Base-by-base conservation (phyloP, 305 asterid species). In the Salvia sclarea region DNA sequence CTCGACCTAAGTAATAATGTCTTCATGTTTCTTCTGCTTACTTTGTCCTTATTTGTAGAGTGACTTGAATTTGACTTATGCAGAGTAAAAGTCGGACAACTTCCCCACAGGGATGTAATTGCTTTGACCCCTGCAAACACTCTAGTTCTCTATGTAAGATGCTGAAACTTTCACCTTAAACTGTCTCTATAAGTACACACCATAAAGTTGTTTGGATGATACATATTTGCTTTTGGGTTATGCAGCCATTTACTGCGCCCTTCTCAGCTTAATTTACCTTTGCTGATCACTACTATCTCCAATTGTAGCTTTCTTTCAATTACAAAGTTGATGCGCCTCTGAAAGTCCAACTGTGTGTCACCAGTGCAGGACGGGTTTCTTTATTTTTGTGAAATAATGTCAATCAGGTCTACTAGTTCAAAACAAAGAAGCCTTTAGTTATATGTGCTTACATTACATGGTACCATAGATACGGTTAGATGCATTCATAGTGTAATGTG, bases 71-170 rank as follows among this genome's bases (percentile, higher is more conserved):
- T 17, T 75, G 57, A 63, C 63, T 68, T 73, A 56, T 85, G 80
- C 91, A 93, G 97, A 77, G 76, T 64, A 63, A 85, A 68, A 76
- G 78, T 81, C 52, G 92, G 96, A 52, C 75, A 78, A 71, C 80
- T 85, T 65, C 90, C 94, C 47, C 84, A 79, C 48, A 77, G 59
- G 59, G 97, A 93, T 82, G 80, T 93, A 74, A 78, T 93, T 52
- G 91, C 78, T 79, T 80, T 93, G 88, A 80, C 95, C 41, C 74
- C 92, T 72, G 96, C 86, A 70, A 82, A 80, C 73, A 73, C 83
- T 11, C 90, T 93, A 71, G 81, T 87, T 69, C 90, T 93, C 64
- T 90, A 88, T 80, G 98, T 91, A 84, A 87, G 95, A 84, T 83
- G 67, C 73, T 71, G 61, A 41, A 53, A 44, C 73, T 70, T 64